These are phyloP conservation scores for Tetragonia tetragonoides DNA, from an alignment of 148 eudicot genomes.

Conservation along the genomic window DNA sequence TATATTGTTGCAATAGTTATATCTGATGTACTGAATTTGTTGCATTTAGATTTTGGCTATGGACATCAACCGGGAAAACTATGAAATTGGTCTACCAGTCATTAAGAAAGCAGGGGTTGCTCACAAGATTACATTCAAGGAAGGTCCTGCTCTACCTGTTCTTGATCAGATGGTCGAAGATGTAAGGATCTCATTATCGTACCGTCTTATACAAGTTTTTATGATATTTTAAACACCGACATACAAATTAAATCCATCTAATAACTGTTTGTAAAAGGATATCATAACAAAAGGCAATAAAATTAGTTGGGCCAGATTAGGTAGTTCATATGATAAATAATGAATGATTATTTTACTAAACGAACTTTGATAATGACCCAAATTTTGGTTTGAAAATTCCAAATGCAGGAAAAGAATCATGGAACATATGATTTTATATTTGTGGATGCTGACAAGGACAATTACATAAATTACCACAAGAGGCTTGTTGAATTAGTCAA, in stretches of 20 bases:
- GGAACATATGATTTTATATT: slow-evolving; percentile 37
- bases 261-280: background rate
- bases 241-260: too few species aligned
- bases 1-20: background rate
- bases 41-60: slow-evolving; percentile 27
- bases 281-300: too few species aligned
- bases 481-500: slow-evolving; percentile 32
- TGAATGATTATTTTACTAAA: background rate
- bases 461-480: slow-evolving; percentile 35
- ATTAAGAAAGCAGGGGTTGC: slow-evolving; percentile 32
- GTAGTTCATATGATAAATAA: background rate
- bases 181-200: slow-evolving; percentile 13
- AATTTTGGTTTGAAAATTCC: too few species aligned
- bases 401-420: slow-evolving; percentile 16
- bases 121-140: slow-evolving; percentile 31
- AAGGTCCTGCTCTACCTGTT: slow-evolving; percentile 32
- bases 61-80: slow-evolving; percentile 32
- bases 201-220: background rate
- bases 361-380: too few species aligned
- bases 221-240: too few species aligned
- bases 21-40: background rate
- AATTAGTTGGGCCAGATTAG: background rate
- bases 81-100: slow-evolving; percentile 27
- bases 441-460: slow-evolving; percentile 42
- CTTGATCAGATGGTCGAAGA: slow-evolving; percentile 26